Percentiles rank a stretch among this genome's conserved stretches.
Conservation (phyloP, 1,139 yeast genomes). For the Sugiyamaella castrensis region DNA sequence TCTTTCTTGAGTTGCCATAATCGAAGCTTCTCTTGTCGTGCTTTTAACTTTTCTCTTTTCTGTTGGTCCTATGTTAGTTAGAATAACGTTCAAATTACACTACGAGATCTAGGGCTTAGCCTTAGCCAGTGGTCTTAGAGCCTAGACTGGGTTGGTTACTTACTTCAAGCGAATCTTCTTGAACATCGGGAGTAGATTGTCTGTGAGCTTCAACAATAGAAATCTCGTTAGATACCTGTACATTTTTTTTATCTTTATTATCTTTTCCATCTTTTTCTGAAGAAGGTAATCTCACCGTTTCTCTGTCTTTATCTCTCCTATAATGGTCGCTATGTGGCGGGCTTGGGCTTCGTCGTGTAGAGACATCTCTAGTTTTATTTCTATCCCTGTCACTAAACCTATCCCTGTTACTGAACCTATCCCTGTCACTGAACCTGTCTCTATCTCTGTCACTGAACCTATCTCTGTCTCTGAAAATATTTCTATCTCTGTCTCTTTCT, state of each 20-base stretch:
- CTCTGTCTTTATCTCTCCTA: background rate
- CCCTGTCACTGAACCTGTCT: background rate
- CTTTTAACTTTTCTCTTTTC: constrained; percentile 32
- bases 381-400: constrained; percentile 1
- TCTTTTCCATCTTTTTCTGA: background rate
- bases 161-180: background rate
- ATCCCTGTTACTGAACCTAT: constrained; percentile 4
- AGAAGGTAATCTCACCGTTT: background rate
- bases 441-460: background rate
- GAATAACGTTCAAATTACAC: no score
- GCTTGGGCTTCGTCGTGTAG: constrained; percentile 1
- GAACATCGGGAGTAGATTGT: no score
- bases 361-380: background rate
- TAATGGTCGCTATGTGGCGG: background rate
- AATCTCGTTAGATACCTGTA: background rate
- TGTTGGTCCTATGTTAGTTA: constrained; percentile 5
- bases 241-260: background rate
- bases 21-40: constrained; percentile 38
- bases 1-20: constrained; percentile 40
- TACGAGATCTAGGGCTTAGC: no score
- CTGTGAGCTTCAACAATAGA: background rate
- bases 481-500: constrained; percentile 2
- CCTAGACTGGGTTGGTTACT: no score
- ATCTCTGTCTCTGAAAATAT: background rate
- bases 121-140: no score